phyloP scores from a whole-genome alignment of 106 monocot genomes.

The Alisma plantagoaquatica region DNA sequence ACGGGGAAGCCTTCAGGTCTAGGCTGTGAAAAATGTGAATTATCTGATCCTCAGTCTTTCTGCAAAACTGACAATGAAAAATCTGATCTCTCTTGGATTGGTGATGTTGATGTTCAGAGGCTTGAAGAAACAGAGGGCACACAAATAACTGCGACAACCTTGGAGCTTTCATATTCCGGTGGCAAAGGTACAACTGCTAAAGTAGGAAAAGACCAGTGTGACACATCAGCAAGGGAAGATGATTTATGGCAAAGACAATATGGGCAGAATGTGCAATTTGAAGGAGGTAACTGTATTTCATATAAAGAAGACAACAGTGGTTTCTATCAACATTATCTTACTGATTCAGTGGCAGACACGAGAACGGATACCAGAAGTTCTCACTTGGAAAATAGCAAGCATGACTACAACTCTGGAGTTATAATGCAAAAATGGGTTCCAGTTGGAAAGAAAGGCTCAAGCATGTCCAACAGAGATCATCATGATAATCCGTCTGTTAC shows the following conservation, averaged over 20 bases:
- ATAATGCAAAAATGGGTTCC: slow-evolving; percentile 37
- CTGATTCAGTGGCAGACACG: slow-evolving; percentile 2
- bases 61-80: too few relatives aligned
- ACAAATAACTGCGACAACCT: slow-evolving; percentile 3
- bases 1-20: too few relatives aligned
- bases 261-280: background rate
- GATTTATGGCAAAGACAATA: too few relatives aligned
- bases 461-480: slow-evolving; percentile 1
- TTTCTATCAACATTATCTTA: background rate
- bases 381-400: slow-evolving; percentile 12
- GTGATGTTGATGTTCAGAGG: too few relatives aligned
- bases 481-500: background rate
- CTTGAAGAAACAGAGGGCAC: too few relatives aligned
- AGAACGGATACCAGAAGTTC: slow-evolving; percentile 6
- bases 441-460: slow-evolving; percentile 20
- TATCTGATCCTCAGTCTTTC: too few relatives aligned
- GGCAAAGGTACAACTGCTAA: background rate
- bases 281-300: background rate
- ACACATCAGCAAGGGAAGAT: too few relatives aligned
- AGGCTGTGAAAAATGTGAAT: too few relatives aligned
- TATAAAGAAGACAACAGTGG: background rate
- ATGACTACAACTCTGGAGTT: slow-evolving; percentile 3
- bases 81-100: too few relatives aligned
- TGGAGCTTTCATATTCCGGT: slow-evolving; percentile 1
- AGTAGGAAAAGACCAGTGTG: background rate